Evolutionary conservation across 2,329 filamentous ascomycete species (phyloP).

Genomic region (Fusarium sp.): DNA sequence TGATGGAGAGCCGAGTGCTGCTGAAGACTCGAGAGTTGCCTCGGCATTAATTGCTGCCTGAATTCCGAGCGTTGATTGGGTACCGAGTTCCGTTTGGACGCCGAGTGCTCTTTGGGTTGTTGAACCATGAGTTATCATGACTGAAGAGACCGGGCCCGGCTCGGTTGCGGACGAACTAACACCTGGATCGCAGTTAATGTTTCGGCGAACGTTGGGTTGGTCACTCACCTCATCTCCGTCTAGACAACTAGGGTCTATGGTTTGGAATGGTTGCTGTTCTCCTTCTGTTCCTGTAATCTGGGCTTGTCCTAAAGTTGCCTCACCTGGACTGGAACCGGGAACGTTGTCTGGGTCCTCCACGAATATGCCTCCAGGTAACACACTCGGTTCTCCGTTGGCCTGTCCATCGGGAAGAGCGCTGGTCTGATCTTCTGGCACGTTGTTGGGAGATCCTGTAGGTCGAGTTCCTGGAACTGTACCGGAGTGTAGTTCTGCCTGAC

Average conservation of each 20-base stretch:
- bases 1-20: neutral
- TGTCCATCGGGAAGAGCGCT: neutral
- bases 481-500: neutral
- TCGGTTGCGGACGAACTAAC: constrained; percentile 19
- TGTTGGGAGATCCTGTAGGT: neutral
- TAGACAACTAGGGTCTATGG: constrained; percentile 5
- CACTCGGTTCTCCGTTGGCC: neutral
- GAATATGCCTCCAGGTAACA: constrained; percentile 24
- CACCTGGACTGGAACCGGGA: neutral
- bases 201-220: constrained; percentile 36
- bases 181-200: constrained; percentile 44
- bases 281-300: neutral
- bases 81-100: neutral
- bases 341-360: constrained; percentile 8
- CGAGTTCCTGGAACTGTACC: neutral
- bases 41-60: neutral
- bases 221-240: constrained; percentile 41
- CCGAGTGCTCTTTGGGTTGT: neutral
- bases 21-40: neutral
- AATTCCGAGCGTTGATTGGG: neutral
- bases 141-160: neutral
- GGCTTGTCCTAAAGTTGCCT: neutral
- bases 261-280: neutral
- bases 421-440: neutral
- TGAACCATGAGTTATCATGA: neutral